Evolutionary conservation across 345 rosid species (phyloP).

Genomic region (Rhodamnia argentea): DNA sequence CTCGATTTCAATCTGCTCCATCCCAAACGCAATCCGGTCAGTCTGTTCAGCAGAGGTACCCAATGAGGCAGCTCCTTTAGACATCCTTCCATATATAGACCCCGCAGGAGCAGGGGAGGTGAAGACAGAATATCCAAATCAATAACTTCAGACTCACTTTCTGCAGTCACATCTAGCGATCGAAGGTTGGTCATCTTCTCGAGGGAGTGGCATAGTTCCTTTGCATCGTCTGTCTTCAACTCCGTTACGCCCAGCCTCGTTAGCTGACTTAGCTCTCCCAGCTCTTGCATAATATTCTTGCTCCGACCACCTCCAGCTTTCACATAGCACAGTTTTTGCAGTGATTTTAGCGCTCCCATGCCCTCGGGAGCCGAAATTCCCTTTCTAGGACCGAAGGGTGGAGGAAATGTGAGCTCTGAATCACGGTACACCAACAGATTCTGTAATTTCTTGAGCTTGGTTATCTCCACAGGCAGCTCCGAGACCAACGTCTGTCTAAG

Average conservation of each 20-base stretch:
- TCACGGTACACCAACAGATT: background rate
- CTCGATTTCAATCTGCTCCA: background rate
- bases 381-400: accelerated
- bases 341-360: background rate
- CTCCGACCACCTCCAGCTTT: background rate
- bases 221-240: background rate
- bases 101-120: accelerated
- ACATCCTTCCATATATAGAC: background rate
- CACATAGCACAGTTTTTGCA: background rate
- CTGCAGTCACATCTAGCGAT: background rate
- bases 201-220: background rate
- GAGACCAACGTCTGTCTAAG: background rate
- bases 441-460: background rate
- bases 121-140: background rate
- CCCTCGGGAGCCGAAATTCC: background rate
- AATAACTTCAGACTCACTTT: background rate
- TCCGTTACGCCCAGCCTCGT: background rate
- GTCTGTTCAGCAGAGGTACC: background rate
- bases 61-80: background rate
- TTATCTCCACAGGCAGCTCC: background rate
- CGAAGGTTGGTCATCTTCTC: background rate
- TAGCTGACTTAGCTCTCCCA: background rate
- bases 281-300: background rate
- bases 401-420: accelerated
- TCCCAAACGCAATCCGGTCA: background rate